Base-by-base conservation (phyloP, 1,284 basidiomycete species). In the Fomitopsis pinicola region DNA sequence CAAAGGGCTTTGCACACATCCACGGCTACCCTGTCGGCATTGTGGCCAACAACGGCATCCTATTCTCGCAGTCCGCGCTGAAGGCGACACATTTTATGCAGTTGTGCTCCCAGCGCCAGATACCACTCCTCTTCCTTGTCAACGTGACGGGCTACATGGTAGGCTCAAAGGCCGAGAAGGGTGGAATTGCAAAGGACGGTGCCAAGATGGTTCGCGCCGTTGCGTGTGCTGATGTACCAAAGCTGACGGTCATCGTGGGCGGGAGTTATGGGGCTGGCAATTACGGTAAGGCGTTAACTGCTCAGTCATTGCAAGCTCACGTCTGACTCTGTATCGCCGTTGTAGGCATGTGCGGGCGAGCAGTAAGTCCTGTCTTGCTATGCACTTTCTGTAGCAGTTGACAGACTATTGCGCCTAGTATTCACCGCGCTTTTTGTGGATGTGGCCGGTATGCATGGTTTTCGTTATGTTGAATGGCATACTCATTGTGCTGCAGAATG, bases 161-260 rank as follows among this genome's bases (percentile, higher is more conserved):
- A 8, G 94, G 94, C 17, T 94, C 93, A 40, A 95, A 95, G 68
- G 95, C 95, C 30, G 95, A 97, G 77, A 85, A 85, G 64, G 92
- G 92, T n/a, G 95, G 95, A 1, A 98, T 98, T 67, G 95, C 95
- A 15, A 97, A 97, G 77, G 95, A 98, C 72, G 95, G 95, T 35
- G 95, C 95, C 17, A 98, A 98, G 82, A 97, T 98, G 94, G 95
- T 98, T 62, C 87, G 95, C 59, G 95, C 95, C 0, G 96, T 98
- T 10, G 95, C 96, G 0, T 94, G 93, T 72, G 92, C 94, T 52
- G 89, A 96, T 67, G 95, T 97, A 14, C 95, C 96, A 30, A 98
- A 98, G 76, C 82, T 97, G 64, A 97, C 95, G 0, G 91, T 98
- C 45, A 82, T 97, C 57, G 90, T 97, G n/a, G 96, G 96, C 42